Conservation (phyloP, 2,329 filamentous ascomycete species). For the Sporothrix luriei region DNA sequence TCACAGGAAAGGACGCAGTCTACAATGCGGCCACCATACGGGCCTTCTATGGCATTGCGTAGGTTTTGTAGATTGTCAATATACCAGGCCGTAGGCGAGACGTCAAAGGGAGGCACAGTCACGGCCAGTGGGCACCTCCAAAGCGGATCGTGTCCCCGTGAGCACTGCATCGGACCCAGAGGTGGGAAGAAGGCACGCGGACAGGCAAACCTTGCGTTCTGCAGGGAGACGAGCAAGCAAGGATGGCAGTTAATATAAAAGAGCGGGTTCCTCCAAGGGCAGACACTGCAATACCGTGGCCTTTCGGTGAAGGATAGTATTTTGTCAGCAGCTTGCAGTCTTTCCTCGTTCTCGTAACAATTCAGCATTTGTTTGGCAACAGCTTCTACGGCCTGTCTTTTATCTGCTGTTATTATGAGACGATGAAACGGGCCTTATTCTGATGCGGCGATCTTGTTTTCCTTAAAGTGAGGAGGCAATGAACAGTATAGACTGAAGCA, state of each 20-base stretch:
- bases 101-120: constrained; percentile 12
- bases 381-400: not conserved
- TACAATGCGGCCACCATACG: not conserved
- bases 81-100: not conserved
- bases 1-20: constrained; percentile 15
- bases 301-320: not conserved
- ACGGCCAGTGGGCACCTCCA: not conserved
- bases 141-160: not conserved
- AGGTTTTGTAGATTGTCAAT: constrained; percentile 13
- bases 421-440: constrained; percentile 4
- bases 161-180: constrained; percentile 8
- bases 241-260: constrained; percentile 8
- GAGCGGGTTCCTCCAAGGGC: not conserved
- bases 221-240: not conserved
- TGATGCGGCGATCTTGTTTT: constrained; percentile 13
- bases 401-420: not conserved
- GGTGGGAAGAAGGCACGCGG: constrained; percentile 3
- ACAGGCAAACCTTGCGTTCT: not conserved
- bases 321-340: not conserved
- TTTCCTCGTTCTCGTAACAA: not conserved
- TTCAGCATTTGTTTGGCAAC: not conserved
- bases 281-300: not conserved
- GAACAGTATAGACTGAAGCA: not conserved
- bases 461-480: not conserved
- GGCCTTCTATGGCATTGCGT: not conserved